A percentile compares a stretch with the other conserved stretches of the same genome.
phyloP scores from a whole-genome alignment of 331 rosid genomes.

The Quercus tomentella region DNA sequence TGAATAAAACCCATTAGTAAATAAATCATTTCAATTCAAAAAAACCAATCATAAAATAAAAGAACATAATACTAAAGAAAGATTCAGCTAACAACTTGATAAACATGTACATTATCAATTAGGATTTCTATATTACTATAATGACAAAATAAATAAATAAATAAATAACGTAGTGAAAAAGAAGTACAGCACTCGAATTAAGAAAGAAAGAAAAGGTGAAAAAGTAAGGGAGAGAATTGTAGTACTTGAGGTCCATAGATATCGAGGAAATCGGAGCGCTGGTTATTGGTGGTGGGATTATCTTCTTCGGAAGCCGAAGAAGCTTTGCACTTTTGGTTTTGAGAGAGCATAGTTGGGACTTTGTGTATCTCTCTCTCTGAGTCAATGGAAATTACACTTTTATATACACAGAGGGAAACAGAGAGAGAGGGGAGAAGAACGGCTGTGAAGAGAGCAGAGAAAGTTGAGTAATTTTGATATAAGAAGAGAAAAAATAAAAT shows the following conservation, averaged over 20 bases:
- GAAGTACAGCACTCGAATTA: background rate
- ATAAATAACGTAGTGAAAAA: too few species aligned
- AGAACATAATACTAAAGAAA: too few species aligned
- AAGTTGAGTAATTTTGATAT: too few species aligned
- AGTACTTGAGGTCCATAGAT: conserved; percentile 47
- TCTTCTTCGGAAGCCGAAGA: conserved; percentile 28
- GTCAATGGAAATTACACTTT: background rate
- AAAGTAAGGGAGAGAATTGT: background rate
- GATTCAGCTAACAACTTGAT: too few species aligned
- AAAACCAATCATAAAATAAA: too few species aligned
- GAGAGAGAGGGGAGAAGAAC: background rate
- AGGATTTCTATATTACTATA: too few species aligned
- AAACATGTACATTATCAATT: too few species aligned
- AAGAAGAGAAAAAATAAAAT: too few species aligned
- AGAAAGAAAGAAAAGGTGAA: background rate
- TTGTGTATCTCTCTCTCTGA: background rate
- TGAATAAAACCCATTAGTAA: too few species aligned
- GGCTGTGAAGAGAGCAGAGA: too few species aligned
- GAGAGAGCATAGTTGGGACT: conserved; percentile 26
- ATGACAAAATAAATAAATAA: too few species aligned
- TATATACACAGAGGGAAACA: background rate
- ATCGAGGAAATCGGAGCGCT: conserved; percentile 31
- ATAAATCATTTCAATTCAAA: too few species aligned
- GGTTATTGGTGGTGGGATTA: conserved; percentile 2
- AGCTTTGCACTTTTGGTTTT: conserved; percentile 16